Percentiles rank a stretch among this genome's conserved stretches.
These are phyloP conservation scores for Testicularia cyperi DNA, from an alignment of 1,284 basidiomycete species.

Conservation along the genomic window DNA sequence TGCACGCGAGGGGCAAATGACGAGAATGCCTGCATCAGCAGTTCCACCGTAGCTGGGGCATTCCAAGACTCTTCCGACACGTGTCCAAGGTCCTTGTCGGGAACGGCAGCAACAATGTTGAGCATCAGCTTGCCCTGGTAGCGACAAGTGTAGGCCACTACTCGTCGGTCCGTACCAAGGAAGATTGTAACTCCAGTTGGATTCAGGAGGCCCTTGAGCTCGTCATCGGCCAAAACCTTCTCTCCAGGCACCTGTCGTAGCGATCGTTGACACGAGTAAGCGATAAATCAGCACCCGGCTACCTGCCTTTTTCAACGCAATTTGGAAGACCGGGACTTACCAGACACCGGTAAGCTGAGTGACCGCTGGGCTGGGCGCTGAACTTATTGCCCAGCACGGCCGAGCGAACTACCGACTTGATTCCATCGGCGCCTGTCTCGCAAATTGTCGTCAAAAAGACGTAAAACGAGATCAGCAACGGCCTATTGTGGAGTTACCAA, in stretches of 20 bases:
- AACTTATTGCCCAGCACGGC: slow-evolving; percentile 48
- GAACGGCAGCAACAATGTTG: slow-evolving; percentile 16
- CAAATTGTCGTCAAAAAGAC: slow-evolving; percentile 38
- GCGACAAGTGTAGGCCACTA: slow-evolving; percentile 31
- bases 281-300: too few relatives aligned
- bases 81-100: slow-evolving; percentile 49
- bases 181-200: slow-evolving; percentile 8
- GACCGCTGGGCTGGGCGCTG: slow-evolving; percentile 36
- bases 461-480: slow-evolving; percentile 36
- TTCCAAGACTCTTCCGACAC: slow-evolving; percentile 50
- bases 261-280: too few relatives aligned
- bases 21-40: slow-evolving; percentile 45
- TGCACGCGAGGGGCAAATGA: slow-evolving; percentile 42
- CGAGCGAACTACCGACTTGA: slow-evolving; percentile 61
- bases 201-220: background rate
- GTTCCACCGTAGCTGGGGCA: slow-evolving; percentile 28
- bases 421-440: slow-evolving; percentile 57
- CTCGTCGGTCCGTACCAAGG: slow-evolving; percentile 50
- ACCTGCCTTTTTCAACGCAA: too few relatives aligned
- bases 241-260: too few relatives aligned
- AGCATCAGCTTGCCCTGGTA: background rate
- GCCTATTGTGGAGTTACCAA: slow-evolving; percentile 35
- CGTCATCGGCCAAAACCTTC: background rate
- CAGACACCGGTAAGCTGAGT: slow-evolving; percentile 54
- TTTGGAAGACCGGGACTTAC: too few relatives aligned